phyloP scores from a whole-genome alignment of 768 basidiomycete species.

The Podaxis sp. region DNA sequence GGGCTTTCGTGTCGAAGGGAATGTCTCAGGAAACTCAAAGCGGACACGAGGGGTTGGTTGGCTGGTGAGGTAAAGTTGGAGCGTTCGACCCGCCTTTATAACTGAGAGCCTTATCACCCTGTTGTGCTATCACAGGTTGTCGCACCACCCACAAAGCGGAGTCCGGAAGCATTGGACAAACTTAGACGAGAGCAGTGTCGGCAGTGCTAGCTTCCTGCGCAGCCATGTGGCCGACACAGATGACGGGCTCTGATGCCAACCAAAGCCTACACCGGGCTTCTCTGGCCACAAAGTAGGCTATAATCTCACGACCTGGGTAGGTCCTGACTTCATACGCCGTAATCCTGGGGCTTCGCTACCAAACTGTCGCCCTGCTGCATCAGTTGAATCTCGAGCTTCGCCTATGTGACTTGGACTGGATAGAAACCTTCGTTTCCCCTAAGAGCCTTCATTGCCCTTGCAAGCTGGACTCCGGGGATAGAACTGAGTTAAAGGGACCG shows the following conservation, averaged over 20 bases:
- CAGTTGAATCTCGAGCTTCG: slow-evolving; percentile 5
- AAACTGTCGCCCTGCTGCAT: slow-evolving; percentile 9
- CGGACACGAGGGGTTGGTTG: not conserved
- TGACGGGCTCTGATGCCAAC: slow-evolving; percentile 11
- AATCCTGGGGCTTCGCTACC: slow-evolving; percentile 5
- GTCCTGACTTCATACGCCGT: slow-evolving; percentile 8
- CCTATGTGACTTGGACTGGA: slow-evolving; percentile 5
- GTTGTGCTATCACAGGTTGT: slow-evolving; percentile 3
- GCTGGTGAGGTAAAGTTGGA: slow-evolving; percentile 13
- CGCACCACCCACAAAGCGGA: not conserved
- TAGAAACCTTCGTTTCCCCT: not conserved
- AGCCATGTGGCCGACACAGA: slow-evolving; percentile 14
- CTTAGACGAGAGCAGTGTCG: slow-evolving; percentile 13
- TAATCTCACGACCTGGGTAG: slow-evolving; percentile 12
- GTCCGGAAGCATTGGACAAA: slow-evolving; percentile 12
- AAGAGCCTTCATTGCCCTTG: not conserved
- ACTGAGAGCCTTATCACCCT: not conserved
- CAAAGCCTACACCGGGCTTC: slow-evolving; percentile 14
- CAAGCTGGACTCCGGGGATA: not conserved
- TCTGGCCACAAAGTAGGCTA: slow-evolving; percentile 11
- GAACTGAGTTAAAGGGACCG: slow-evolving; percentile 1
- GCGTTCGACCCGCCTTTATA: slow-evolving; percentile 9
- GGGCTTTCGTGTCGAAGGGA: not conserved
- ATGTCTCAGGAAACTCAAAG: not conserved
- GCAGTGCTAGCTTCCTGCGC: slow-evolving; percentile 10